A percentile compares a stretch with the other conserved stretches of the same genome.
Conservation (phyloP, 768 basidiomycete genomes). For the Cubamyces sp. region DNA sequence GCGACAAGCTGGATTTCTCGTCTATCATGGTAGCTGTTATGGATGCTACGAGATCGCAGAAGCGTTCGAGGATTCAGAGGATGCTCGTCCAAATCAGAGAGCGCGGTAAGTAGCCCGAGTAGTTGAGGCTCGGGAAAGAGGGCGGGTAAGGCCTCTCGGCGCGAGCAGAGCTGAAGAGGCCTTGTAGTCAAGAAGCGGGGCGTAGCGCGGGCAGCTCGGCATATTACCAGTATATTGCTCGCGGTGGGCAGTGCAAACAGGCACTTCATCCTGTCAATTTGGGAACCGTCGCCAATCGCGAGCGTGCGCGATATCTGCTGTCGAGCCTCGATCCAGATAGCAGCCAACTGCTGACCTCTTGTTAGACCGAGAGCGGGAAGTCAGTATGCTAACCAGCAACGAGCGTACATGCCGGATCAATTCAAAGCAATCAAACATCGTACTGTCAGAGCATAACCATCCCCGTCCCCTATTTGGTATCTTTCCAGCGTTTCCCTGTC, state of each 20-base stretch:
- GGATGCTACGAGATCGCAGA: neutral
- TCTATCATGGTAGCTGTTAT: conserved; percentile 5
- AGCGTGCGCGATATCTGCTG: neutral
- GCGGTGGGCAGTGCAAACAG: neutral
- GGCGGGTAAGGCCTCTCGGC: neutral
- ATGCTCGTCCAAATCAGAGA: neutral
- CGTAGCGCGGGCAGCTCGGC: neutral
- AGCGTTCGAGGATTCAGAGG: neutral
- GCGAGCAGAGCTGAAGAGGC: neutral
- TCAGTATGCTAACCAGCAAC: neutral
- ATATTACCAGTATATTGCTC: neutral
- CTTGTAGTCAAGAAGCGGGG: neutral
- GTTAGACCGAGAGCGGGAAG: neutral
- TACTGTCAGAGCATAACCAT: too few species aligned
- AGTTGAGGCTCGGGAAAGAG: neutral
- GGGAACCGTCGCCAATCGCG: neutral
- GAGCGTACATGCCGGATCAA: neutral
- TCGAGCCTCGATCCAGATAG: neutral
- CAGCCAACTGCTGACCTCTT: neutral
- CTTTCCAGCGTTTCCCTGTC: too few species aligned
- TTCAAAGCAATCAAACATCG: too few species aligned
- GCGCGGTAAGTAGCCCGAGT: too few species aligned
- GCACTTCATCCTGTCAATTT: neutral
- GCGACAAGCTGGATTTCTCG: conserved; percentile 3
- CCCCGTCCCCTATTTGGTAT: too few species aligned